A percentile compares a stretch with the other conserved stretches of the same genome.
These are phyloP conservation scores for Turritis glabra DNA, from an alignment of 345 rosid genomes.

Conservation along the genomic window DNA sequence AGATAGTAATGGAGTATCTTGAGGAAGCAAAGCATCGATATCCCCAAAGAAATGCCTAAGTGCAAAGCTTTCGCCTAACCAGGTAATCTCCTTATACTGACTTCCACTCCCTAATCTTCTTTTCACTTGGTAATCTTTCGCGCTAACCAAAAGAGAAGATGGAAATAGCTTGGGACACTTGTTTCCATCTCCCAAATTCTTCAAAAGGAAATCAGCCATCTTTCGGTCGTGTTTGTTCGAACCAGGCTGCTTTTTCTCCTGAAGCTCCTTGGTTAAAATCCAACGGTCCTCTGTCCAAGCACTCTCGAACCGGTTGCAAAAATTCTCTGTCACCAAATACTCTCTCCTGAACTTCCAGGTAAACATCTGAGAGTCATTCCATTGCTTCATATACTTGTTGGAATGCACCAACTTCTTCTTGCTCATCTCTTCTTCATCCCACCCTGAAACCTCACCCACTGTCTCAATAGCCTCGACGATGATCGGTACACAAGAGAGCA, in stretches of 20 bases:
- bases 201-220: conserved; percentile 56
- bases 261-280: conserved; percentile 59
- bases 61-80: conserved; percentile 79
- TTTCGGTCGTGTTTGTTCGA: conserved; percentile 51
- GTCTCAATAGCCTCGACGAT: conserved; percentile 81
- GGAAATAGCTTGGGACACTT: conserved; percentile 52
- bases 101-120: conserved; percentile 61
- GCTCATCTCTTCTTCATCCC: conserved; percentile 66
- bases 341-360: conserved; percentile 79
- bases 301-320: conserved; percentile 46
- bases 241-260: conserved; percentile 53
- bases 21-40: conserved; percentile 53
- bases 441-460: conserved; percentile 63
- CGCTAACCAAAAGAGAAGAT: conserved; percentile 56
- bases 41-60: conserved; percentile 61
- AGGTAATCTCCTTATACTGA: conserved; percentile 76
- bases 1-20: conserved; percentile 52
- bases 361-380: conserved; percentile 78
- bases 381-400: conserved; percentile 71
- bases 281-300: conserved; percentile 78
- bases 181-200: conserved; percentile 47
- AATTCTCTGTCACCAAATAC: conserved; percentile 56
- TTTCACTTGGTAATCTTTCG: conserved; percentile 70
- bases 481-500: conserved; percentile 61
- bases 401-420: conserved; percentile 60